Evolutionary conservation across 2,329 filamentous ascomycete genomes (phyloP), one percentile per base, ranked within the genome.

Genomic region (Ophiostoma perfectum): DNA sequence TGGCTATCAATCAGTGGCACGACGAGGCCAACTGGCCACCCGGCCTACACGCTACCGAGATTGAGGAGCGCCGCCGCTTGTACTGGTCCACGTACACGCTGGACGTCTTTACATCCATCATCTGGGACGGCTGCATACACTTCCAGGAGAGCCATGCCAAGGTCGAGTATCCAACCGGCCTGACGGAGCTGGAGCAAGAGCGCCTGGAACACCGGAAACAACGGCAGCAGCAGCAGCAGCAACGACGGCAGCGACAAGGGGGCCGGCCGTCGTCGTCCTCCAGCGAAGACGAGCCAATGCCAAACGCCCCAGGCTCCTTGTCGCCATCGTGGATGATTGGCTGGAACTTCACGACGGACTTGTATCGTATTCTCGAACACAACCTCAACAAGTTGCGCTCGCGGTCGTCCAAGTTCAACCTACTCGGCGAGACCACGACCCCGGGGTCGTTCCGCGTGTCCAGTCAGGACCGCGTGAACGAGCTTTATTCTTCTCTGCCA

Each of bases 21-120:
- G 72, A 74, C 67, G 73, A 74, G 65, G 52, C 71, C 47, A 74
- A 73, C 69, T 74, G 73, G 73, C 68, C 70, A 8, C 45, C 67
- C 5, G 69, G 67, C 12, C 66, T 73, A 12, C 44, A 66, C 6
- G 18, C 65, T 8, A 67, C 66, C 12, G 73, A 74, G 64, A 68
- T 68, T 5, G 73, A 74, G 47, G 72, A 74, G 67, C 66, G 71
- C 4, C 69, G 72, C 36, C 71, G 72, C 16, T 49, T 73, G 79
- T 82, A 81, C 72, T 87, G 84, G 84, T 83, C 83, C 49, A 84
- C 83, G 68, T 87, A 86, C 72, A 83, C 81, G 8, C 75, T 86
- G 1, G 84, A 87, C 68, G 78, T 87, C 3, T 85, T 82, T 73
- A 78, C 81, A 0, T 80, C 82, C 3, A 80, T 84, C 52, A 82